Conservation (phyloP, 345 rosid species). For the Hibiscus tridactylites region DNA sequence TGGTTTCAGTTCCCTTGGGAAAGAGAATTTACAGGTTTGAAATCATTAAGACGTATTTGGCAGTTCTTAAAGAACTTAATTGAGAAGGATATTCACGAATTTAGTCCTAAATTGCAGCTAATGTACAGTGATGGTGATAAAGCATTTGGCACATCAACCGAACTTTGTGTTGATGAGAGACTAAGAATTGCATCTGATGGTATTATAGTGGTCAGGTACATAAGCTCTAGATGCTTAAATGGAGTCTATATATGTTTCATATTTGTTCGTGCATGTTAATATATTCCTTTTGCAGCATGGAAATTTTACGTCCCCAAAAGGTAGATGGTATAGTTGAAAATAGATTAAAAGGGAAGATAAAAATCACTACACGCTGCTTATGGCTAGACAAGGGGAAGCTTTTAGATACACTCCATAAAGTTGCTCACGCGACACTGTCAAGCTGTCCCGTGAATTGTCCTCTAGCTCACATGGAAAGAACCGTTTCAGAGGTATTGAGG, state of each 20-base stretch:
- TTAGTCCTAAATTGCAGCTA: slow-evolving; percentile 47
- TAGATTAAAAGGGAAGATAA: slow-evolving; percentile 74
- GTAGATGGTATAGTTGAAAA: slow-evolving; percentile 33
- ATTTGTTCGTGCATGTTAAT: slow-evolving; percentile 6
- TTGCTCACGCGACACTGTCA: slow-evolving; percentile 85
- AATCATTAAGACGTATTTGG: slow-evolving; percentile 11
- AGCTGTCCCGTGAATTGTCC: slow-evolving; percentile 87
- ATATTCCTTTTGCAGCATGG: slow-evolving; percentile 60
- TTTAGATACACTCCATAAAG: slow-evolving; percentile 79
- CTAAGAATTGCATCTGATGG: slow-evolving; percentile 89
- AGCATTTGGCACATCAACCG: slow-evolving; percentile 91
- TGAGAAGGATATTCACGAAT: slow-evolving; percentile 14
- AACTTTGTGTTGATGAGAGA: slow-evolving; percentile 91
- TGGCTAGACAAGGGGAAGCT: slow-evolving; percentile 99
- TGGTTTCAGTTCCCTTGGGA: slow-evolving; percentile 87
- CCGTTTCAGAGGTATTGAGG: slow-evolving; percentile 72
- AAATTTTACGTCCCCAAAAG: slow-evolving; percentile 65
- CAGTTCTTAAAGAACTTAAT: slow-evolving; percentile 6
- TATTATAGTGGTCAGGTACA: slow-evolving; percentile 83
- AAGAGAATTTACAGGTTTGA: slow-evolving; percentile 86
- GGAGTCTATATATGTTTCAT: background rate
- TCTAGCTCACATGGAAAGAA: slow-evolving; percentile 86
- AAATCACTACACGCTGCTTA: slow-evolving; percentile 90
- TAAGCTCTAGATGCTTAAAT: slow-evolving; percentile 1
- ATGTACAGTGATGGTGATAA: slow-evolving; percentile 98